Conservation (phyloP, 768 basidiomycete species). For the Thelephora ganbajun region DNA sequence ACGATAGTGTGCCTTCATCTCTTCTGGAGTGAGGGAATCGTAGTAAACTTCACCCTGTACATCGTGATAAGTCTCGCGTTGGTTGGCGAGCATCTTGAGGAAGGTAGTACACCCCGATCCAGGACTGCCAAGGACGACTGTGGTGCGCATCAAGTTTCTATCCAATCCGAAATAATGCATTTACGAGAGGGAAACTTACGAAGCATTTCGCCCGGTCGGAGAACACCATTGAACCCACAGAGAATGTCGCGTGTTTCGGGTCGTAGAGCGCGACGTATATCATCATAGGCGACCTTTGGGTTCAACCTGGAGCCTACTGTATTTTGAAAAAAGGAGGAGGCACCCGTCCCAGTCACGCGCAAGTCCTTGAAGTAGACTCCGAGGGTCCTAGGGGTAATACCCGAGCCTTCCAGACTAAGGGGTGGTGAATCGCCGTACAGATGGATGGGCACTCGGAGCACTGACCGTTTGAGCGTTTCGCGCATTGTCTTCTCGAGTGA, state of each 20-base stretch:
- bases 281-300: constrained; percentile 28
- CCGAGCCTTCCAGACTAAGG: constrained; percentile 30
- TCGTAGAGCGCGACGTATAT: constrained; percentile 33
- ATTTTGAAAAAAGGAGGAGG: constrained; percentile 36
- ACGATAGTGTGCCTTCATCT: constrained; percentile 50
- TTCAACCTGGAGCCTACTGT: constrained; percentile 55
- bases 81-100: constrained; percentile 74
- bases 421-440: too few species aligned
- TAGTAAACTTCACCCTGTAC: constrained; percentile 65
- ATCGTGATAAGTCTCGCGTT: constrained; percentile 48
- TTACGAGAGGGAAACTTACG: constrained; percentile 39
- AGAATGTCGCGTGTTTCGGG: constrained; percentile 48
- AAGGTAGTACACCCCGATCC: constrained; percentile 78
- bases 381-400: constrained; percentile 36
- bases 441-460: too few species aligned
- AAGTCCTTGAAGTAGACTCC: constrained; percentile 49
- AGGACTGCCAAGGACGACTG: constrained; percentile 77
- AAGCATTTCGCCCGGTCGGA: constrained; percentile 54
- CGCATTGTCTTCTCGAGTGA: too few species aligned
- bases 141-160: not conserved
- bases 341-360: constrained; percentile 45
- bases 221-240: constrained; percentile 36
- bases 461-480: too few species aligned
- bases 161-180: not conserved
- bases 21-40: constrained; percentile 54